Percentiles rank a stretch among this genome's conserved stretches.
These are phyloP conservation scores for Hymenoscyphus infarciens DNA, from an alignment of 2,329 filamentous ascomycete species.

Conservation along the genomic window DNA sequence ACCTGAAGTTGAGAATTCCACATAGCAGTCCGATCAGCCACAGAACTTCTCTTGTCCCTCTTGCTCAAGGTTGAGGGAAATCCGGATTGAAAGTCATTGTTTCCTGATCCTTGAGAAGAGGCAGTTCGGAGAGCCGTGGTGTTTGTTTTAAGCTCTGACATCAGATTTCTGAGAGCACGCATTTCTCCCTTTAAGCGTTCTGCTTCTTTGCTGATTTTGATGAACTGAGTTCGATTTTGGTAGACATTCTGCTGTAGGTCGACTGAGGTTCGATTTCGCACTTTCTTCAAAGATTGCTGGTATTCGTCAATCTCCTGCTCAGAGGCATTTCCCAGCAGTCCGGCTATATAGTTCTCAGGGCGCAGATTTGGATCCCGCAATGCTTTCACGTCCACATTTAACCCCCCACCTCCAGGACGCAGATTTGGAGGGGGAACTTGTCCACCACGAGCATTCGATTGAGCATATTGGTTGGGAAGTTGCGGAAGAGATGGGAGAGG, in stretches of 20 bases:
- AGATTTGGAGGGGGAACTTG: slow-evolving; percentile 31
- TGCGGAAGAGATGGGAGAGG: slow-evolving; percentile 71
- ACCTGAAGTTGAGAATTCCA: slow-evolving; percentile 64
- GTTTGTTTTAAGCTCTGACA: slow-evolving; percentile 85
- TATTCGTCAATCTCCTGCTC: slow-evolving; percentile 36
- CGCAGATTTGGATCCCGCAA: slow-evolving; percentile 75
- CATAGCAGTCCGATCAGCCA: slow-evolving; percentile 64
- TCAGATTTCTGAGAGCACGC: slow-evolving; percentile 82
- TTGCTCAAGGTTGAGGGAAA: slow-evolving; percentile 57
- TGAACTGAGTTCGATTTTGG: slow-evolving; percentile 96
- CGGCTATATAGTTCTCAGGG: slow-evolving; percentile 68
- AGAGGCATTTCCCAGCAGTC: slow-evolving; percentile 39
- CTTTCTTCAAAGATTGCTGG: slow-evolving; percentile 29
- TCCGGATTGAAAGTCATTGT: slow-evolving; percentile 48
- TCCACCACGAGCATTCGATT: slow-evolving; percentile 24
- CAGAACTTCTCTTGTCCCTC: slow-evolving; percentile 83
- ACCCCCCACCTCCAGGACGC: slow-evolving; percentile 45
- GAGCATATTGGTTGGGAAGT: slow-evolving; percentile 50
- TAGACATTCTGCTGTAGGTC: slow-evolving; percentile 95
- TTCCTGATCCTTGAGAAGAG: slow-evolving; percentile 50
- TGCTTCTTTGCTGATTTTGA: slow-evolving; percentile 98
- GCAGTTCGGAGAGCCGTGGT: slow-evolving; percentile 62
- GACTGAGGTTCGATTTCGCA: slow-evolving; percentile 34
- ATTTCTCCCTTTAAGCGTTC: slow-evolving; percentile 97
- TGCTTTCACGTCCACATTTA: slow-evolving; percentile 71